Conservation (phyloP, 345 rosid species). For the Aurinia saxatilis region DNA sequence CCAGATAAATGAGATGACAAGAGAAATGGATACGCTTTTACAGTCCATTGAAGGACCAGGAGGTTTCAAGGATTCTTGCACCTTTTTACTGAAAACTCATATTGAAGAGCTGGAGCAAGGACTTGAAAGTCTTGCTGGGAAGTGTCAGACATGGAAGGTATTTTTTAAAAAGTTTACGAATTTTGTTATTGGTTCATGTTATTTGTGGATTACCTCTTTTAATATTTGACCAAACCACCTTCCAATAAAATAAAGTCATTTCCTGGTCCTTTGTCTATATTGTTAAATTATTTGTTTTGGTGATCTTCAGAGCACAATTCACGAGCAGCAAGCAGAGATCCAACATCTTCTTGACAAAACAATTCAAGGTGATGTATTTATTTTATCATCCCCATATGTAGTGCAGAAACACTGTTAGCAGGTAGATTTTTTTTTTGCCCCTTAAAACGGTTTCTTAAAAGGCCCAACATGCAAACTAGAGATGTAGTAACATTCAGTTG, state of each 20-base stretch:
- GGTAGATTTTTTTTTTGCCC: not conserved
- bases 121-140: conserved; percentile 47
- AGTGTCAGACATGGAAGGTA: conserved; percentile 68
- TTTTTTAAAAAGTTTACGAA: not conserved
- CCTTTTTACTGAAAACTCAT: conserved; percentile 44
- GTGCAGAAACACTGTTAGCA: not conserved
- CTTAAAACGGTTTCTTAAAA: not conserved
- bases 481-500: not conserved
- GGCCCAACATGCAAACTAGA: not conserved
- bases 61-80: conserved; percentile 81
- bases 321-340: conserved; percentile 48
- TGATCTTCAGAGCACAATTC: conserved; percentile 47
- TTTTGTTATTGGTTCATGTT: conserved; percentile 8
- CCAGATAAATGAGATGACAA: conserved; percentile 78
- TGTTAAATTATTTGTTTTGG: conserved; percentile 28
- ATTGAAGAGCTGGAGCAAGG: conserved; percentile 71
- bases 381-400: not conserved
- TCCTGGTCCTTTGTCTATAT: conserved; percentile 5
- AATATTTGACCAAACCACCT: conserved; percentile 7
- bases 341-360: conserved; percentile 77
- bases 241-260: not conserved
- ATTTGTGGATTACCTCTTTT: not conserved
- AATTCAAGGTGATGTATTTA: conserved; percentile 57
- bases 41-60: conserved; percentile 66
- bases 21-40: conserved; percentile 70